Evolutionary conservation across 2,329 filamentous ascomycete species (phyloP), one percentile per base, ranked within the genome.

Genomic region (Arthrobotrys iridis): DNA sequence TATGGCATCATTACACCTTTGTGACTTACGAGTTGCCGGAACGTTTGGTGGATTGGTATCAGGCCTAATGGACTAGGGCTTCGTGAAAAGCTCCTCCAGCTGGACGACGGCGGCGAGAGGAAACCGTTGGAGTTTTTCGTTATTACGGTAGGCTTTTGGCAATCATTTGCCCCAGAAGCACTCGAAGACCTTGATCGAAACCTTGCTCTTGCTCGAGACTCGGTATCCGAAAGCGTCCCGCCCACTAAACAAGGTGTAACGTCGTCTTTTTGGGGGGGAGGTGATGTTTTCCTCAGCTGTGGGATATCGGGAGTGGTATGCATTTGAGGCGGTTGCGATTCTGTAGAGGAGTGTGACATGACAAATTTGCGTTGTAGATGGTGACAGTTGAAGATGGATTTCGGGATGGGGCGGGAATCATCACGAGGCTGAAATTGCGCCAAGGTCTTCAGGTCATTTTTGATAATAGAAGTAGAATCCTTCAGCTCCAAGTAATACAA

Each of bases 11-110:
- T 15, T 8, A 57, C 4, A 57, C 3, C 10, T 10, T 8, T 28
- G 20, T 10, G 15, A 82, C 83, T 67, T 81, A 97, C 92, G 81
- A 99, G 93, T 26, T 87, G 91, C 79, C 93, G 88, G 88, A 95
- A 99, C 81, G 95, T 91, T 75, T 92, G 87, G 82, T 99, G 95
- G 79, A 99, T 94, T 1, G 95, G 95, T 76, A 99, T 99, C 55
- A 98, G 86, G 6, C 95, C 95, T 3, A 98, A 86, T 7, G 95
- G 95, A 79, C 92, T 96, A 1, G 95, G 95, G 79, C 93, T 96
- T 77, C 95, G 88, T 80, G 93, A 97, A 81, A 97, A 88, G 81
- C 94, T 92, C 75, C 91, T 88, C 92, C 93, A 96, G 82, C 87
- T 90, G 5, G 57, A 24, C 8, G 58, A 26, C 30, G 72, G 72